phyloP scores from a whole-genome alignment of 352 stramenopile genomes.

The Phytophthora citricola region DNA sequence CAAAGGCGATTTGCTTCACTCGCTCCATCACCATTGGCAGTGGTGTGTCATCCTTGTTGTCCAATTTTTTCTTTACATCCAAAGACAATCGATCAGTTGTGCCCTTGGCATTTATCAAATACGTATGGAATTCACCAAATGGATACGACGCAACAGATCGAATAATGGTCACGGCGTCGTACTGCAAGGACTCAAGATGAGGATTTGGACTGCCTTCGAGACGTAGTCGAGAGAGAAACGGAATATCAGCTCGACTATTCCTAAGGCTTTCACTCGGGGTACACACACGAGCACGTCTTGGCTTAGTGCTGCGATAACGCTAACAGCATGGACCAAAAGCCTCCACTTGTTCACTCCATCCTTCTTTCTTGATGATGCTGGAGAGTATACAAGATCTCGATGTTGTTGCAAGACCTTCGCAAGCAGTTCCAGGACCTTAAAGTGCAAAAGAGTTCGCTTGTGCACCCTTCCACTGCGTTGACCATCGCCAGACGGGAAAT shows the following conservation, averaged over 20 bases:
- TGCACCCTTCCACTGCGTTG: constrained; percentile 68
- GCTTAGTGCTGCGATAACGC: constrained; percentile 62
- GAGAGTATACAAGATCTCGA: constrained; percentile 10
- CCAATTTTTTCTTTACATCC: constrained; percentile 9
- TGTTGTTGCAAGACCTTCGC: constrained; percentile 34
- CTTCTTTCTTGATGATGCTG: constrained; percentile 26
- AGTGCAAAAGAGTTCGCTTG: constrained; percentile 77
- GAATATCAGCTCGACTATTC: constrained; percentile 47
- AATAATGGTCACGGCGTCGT: constrained; percentile 54
- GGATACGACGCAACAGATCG: constrained; percentile 68
- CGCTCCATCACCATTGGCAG: constrained; percentile 46
- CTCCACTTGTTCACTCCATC: constrained; percentile 42
- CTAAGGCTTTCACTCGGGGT: constrained; percentile 51
- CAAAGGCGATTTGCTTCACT: constrained; percentile 64
- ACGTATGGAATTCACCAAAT: constrained; percentile 60
- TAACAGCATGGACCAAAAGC: constrained; percentile 52
- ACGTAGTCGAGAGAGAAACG: constrained; percentile 31
- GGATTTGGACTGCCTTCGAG: constrained; percentile 16
- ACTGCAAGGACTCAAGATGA: constrained; percentile 50
- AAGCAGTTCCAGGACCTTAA: constrained; percentile 63
- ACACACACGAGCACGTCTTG: constrained; percentile 72
- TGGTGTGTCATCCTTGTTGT: constrained; percentile 5
- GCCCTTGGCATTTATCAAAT: constrained; percentile 40
- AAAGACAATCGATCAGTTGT: not conserved
- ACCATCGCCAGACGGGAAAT: constrained; percentile 58